Base-by-base conservation (phyloP, 305 asterid genomes). In the Euphrasia arctica region DNA sequence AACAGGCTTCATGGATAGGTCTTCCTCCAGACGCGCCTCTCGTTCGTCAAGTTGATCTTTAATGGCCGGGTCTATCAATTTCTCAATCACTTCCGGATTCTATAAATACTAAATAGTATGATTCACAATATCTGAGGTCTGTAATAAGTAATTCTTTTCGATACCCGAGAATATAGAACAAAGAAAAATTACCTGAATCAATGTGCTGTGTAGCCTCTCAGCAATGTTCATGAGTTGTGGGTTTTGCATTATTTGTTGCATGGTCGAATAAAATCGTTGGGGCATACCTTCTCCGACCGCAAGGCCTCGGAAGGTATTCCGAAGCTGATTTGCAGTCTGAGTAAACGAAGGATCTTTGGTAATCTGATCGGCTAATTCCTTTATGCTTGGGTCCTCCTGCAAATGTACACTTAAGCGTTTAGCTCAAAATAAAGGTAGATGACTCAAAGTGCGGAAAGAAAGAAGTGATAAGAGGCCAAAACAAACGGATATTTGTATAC, bases 181-280 rank as follows among this genome's bases (percentile, higher is more conserved):
- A 65, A 57, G 55, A 43, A 62, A 56, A 25, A 25, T 25, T 76
- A 87, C 95, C 95, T 87, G 95, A 83, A 87, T 82, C 68, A 87
- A 64, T 25, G 90, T 77, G 62, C 36, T 87, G 54, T 91, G 92
- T 54, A 87, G 95, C 65, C 77, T 78, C 83, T 87, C 92, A 67
- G 95, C 90, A 90, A 87, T 87, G 76, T 79, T 78, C 88, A 84
- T 76, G 70, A 87, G 85, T 41, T 87, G 92, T 34, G 95, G 95
- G 66, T 87, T 87, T 71, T 87, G 88, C 95, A 87, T 84, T 68
- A 87, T 92, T 66, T 87, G 87, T 72, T 87, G 92, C 92, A 87
- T 87, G 15, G 92, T 82, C 31, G 81, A 27, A 42, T 79, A 77
- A 75, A 84, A 87, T 71, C 83, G 89, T 62, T 84, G 92, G 29